Base-by-base conservation (phyloP, 352 stramenopile species). In the Ophiocytium majus region DNA sequence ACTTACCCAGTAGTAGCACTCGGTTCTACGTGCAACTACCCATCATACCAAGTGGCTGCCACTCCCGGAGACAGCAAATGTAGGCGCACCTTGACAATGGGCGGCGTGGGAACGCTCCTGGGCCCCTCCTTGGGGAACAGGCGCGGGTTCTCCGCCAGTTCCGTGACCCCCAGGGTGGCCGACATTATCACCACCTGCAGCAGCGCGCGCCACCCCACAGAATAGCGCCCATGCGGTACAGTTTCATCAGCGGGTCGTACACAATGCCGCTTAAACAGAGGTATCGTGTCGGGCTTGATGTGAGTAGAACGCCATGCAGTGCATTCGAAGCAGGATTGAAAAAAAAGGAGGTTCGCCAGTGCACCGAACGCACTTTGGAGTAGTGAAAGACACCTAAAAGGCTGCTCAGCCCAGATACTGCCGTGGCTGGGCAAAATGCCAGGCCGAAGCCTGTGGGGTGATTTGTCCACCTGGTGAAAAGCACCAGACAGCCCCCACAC, bases 81-180 rank as follows among this genome's bases (percentile, higher is more conserved):
- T 57, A 14, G 5, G 31, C 31, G 5, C 49, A 43, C 75, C 75
- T 81, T 10, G 1, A 81, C 36, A 19, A 83, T 82, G 31, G 79
- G 80, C 1, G 85, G 79, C 31, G 63, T 95, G 32, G 99, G 92
- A 78, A 99, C 92, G 1, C 94, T 94, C 63, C 96, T 96, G 19
- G 92, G 91, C 63, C 82, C 91, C 9, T 57, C 79, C 49, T 81
- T 81, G 50, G 94, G 92, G 86, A 99, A 99, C 78, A 99, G 90
- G 32, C 92, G 90, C 71, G 91, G 89, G 88, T 99, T 99, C 64
- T 96, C 91, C 0, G 94, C 97, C 83, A 99, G 99, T 89, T 99
- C 97, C 86, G 97, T 92, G 0, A 99, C 96, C 28, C 96, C 91
- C 76, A 99, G 90, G 1, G 97, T 99, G 0, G 98, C 98, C 34